A percentile compares a stretch with the other conserved stretches of the same genome.
Conservation (phyloP, 768 basidiomycete species). For the Lepiota venenata region DNA sequence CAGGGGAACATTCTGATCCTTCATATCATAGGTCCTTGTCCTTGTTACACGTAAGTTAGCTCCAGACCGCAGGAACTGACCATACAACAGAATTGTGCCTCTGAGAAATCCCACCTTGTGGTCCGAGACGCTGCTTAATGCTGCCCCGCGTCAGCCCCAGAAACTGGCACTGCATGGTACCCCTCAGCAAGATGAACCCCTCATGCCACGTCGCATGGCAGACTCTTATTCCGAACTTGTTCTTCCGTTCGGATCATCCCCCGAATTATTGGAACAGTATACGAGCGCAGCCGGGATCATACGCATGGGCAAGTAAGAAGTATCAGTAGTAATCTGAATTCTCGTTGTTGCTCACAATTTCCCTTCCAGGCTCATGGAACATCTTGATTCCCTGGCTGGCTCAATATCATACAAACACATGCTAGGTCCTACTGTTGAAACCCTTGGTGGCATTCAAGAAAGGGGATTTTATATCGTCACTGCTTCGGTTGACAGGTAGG, state of each 20-base stretch:
- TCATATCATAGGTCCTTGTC: conserved; percentile 51
- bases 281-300: conserved; percentile 71
- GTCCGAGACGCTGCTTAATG: conserved; percentile 54
- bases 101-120: conserved; percentile 49
- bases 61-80: neutral
- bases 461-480: conserved; percentile 82
- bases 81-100: conserved; percentile 46
- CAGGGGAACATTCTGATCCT: conserved; percentile 52
- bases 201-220: conserved; percentile 55
- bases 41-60: conserved; percentile 11
- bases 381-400: conserved; percentile 82
- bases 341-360: neutral
- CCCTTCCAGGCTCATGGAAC: conserved; percentile 59
- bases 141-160: conserved; percentile 20
- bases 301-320: conserved; percentile 57
- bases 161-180: conserved; percentile 11
- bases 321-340: neutral
- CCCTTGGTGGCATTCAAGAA: conserved; percentile 51
- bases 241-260: conserved; percentile 61
- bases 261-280: conserved; percentile 61
- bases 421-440: conserved; percentile 60
- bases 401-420: conserved; percentile 83
- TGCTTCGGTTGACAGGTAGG: conserved; percentile 73
- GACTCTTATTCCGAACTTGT: conserved; percentile 68
- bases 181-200: conserved; percentile 22